Conservation (phyloP, 352 stramenopile species). For the Globisporangium uncinulatum region DNA sequence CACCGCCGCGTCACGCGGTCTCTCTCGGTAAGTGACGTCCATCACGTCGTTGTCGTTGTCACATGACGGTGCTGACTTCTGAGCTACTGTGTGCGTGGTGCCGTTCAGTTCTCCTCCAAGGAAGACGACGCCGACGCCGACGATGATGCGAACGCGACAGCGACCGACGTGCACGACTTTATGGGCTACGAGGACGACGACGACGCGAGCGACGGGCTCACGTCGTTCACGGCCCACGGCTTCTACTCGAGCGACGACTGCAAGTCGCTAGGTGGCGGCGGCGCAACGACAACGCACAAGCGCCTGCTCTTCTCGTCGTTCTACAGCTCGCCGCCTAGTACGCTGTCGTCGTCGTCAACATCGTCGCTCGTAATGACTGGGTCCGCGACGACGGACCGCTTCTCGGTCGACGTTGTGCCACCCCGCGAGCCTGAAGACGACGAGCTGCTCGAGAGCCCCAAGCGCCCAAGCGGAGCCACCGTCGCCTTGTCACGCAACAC, state of each 20-base stretch:
- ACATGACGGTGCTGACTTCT: not conserved
- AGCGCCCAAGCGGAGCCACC: not conserved
- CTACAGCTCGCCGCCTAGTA: constrained; percentile 2
- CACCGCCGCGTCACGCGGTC: constrained; percentile 53
- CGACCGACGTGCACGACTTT: constrained; percentile 45
- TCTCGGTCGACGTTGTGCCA: constrained; percentile 9
- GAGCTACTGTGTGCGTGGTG: not conserved
- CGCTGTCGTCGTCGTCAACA: constrained; percentile 1
- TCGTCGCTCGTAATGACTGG: not conserved
- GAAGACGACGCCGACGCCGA: not conserved
- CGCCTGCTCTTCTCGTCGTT: constrained; percentile 7
- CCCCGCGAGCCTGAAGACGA: constrained; percentile 14
- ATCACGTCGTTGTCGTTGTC: too few species aligned
- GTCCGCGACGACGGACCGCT: constrained; percentile 1
- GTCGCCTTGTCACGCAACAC: not conserved
- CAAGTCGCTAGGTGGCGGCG: not conserved
- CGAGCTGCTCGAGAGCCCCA: constrained; percentile 7
- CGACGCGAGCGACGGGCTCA: constrained; percentile 25
- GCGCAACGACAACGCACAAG: constrained; percentile 1
- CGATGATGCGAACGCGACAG: constrained; percentile 14
- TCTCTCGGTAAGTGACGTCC: constrained; percentile 34
- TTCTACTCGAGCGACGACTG: constrained; percentile 23
- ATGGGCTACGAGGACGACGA: constrained; percentile 57
- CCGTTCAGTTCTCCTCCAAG: not conserved
- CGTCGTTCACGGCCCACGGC: constrained; percentile 32